Percentiles rank a stretch among this genome's conserved stretches.
These are phyloP conservation scores for Aspergillus saccharolyticus DNA, from an alignment of 495 filamentous ascomycete species.

Conservation along the genomic window DNA sequence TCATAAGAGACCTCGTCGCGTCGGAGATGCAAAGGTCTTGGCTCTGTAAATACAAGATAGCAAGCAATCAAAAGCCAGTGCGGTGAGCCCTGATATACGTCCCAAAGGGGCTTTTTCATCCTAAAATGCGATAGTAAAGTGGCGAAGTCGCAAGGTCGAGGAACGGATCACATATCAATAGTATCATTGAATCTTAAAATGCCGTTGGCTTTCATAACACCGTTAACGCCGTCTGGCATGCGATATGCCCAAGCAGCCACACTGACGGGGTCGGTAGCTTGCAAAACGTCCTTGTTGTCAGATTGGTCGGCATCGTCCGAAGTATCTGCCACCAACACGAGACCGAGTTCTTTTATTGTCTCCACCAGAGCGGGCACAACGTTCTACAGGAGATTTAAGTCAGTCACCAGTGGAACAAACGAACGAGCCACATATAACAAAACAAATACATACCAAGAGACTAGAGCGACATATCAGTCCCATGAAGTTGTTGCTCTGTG, in stretches of 20 bases:
- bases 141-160: neutral
- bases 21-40: conserved; percentile 6
- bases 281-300: conserved; percentile 40
- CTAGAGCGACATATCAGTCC: conserved; percentile 84
- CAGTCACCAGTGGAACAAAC: neutral
- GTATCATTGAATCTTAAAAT: conserved; percentile 88
- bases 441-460: conserved; percentile 58
- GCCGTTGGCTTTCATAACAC: conserved; percentile 76
- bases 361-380: conserved; percentile 88
- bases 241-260: conserved; percentile 41
- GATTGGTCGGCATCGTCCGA: conserved; percentile 46
- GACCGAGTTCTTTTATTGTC: conserved; percentile 87
- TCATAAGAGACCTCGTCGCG: neutral
- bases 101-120: neutral
- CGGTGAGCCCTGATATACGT: conserved; percentile 12
- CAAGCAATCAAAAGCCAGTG: conserved; percentile 1
- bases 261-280: conserved; percentile 39
- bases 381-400: conserved; percentile 50
- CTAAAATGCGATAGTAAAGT: neutral
- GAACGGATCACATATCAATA: conserved; percentile 71
- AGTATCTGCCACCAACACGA: conserved; percentile 88
- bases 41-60: conserved; percentile 11
- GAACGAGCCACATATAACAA: neutral
- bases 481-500: conserved; percentile 97
- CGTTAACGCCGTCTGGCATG: conserved; percentile 72